phyloP scores from a whole-genome alignment of 257 asterid species.

The Gentiana macrophylla region DNA sequence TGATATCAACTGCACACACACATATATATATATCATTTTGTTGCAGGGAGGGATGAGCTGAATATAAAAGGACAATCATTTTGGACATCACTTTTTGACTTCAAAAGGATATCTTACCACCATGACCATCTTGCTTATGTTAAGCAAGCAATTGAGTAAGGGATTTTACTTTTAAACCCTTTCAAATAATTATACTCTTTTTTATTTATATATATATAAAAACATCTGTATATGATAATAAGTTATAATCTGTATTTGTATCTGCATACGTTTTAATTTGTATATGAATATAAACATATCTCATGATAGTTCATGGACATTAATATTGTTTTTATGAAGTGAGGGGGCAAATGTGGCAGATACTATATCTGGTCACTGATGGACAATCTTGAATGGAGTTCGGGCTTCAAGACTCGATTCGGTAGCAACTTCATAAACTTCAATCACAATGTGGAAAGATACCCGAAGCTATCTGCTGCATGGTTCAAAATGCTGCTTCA shows the following conservation, averaged over 20 bases:
- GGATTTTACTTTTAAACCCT: constrained; percentile 4
- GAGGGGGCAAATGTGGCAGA: constrained; percentile 19
- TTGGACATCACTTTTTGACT: constrained; percentile 13
- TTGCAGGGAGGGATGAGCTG: constrained; percentile 16
- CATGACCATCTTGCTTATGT: constrained; percentile 14
- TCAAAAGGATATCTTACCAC: constrained; percentile 14
- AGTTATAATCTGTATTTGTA: too few relatives aligned
- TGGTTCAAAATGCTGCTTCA: constrained; percentile 20
- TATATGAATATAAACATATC: too few relatives aligned
- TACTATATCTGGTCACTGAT: constrained; percentile 27
- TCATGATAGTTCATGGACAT: too few relatives aligned
- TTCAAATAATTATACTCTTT: constrained; percentile 13
- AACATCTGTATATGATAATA: neutral
- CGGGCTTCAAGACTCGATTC: constrained; percentile 19
- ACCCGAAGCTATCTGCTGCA: constrained; percentile 18
- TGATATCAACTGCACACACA: too few relatives aligned
- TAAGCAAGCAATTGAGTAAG: constrained; percentile 21
- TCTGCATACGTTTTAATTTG: neutral
- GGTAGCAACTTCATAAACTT: constrained; percentile 19
- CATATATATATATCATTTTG: constrained; percentile 1
- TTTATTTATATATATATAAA: neutral
- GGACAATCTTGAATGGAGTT: constrained; percentile 24
- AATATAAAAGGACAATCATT: constrained; percentile 13
- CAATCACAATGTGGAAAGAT: constrained; percentile 12
- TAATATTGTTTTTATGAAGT: neutral